phyloP scores from a whole-genome alignment of 2,329 filamentous ascomycete genomes.

The Plectosphaerella sp. region DNA sequence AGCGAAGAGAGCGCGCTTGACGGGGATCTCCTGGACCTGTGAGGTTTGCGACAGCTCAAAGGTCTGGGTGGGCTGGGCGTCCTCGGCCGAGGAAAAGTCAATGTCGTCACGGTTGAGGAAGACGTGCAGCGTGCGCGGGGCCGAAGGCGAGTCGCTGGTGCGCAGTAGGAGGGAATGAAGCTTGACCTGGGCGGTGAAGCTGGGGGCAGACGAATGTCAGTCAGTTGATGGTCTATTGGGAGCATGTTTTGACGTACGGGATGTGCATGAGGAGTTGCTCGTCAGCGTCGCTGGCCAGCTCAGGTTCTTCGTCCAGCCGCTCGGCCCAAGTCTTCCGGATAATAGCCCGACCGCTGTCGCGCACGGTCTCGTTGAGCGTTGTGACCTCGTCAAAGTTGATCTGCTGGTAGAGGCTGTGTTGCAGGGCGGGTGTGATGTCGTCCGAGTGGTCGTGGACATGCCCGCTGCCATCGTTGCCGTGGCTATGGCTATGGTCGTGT shows the following conservation, averaged over 20 bases:
- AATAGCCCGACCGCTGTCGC: slow-evolving; percentile 66
- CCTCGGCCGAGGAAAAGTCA: slow-evolving; percentile 74
- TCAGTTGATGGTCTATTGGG: neutral
- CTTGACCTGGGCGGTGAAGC: slow-evolving; percentile 91
- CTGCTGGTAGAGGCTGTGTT: slow-evolving; percentile 86
- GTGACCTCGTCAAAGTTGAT: slow-evolving; percentile 83
- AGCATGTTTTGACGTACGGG: slow-evolving; percentile 55
- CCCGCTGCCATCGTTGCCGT: slow-evolving; percentile 47
- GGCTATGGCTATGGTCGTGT: slow-evolving; percentile 44
- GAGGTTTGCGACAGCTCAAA: slow-evolving; percentile 73
- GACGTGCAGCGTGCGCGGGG: slow-evolving; percentile 79
- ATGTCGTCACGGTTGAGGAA: slow-evolving; percentile 84
- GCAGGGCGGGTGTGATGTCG: slow-evolving; percentile 86
- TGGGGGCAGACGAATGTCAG: slow-evolving; percentile 31
- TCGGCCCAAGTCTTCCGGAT: slow-evolving; percentile 91
- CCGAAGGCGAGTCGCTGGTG: slow-evolving; percentile 64
- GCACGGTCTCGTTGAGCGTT: slow-evolving; percentile 75
- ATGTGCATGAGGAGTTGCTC: slow-evolving; percentile 92
- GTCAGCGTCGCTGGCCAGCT: slow-evolving; percentile 81
- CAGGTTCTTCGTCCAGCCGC: slow-evolving; percentile 64
- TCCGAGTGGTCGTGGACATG: slow-evolving; percentile 81
- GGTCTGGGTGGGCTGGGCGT: slow-evolving; percentile 66
- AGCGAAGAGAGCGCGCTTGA: slow-evolving; percentile 85
- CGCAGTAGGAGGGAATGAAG: slow-evolving; percentile 86
- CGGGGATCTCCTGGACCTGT: slow-evolving; percentile 81